Percentiles rank a stretch among this genome's conserved stretches.
Evolutionary conservation across 2,329 filamentous ascomycete species (phyloP).

Genomic region (Talaromyces marneffei): DNA sequence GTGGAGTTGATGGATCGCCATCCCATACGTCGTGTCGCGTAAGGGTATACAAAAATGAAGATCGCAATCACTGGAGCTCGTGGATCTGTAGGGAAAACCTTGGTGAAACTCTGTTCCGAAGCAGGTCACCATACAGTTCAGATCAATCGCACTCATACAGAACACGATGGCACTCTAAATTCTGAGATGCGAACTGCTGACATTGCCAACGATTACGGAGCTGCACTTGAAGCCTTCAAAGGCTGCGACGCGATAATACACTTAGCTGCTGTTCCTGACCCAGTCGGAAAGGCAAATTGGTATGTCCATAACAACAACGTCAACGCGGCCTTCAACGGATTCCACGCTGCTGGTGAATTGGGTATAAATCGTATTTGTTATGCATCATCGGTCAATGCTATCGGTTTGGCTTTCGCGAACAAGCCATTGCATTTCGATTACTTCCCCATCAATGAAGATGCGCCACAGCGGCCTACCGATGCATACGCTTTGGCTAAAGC

Average conservation of each 20-base stretch:
- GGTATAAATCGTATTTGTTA: constrained; percentile 34
- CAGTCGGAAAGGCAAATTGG: constrained; percentile 28
- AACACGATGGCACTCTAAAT: constrained; percentile 27
- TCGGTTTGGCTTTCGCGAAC: constrained; percentile 35
- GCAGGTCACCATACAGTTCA: constrained; percentile 31
- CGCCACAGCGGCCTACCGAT: constrained; percentile 29
- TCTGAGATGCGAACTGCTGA: constrained; percentile 32
- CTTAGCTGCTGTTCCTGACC: constrained; percentile 34
- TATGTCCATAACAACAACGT: constrained; percentile 36
- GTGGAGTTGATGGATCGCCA: not conserved
- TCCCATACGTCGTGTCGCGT: not conserved
- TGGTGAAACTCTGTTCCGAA: constrained; percentile 28
- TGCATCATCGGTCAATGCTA: constrained; percentile 35
- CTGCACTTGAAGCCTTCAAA: constrained; percentile 26
- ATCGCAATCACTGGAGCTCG: constrained; percentile 39
- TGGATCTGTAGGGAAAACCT: constrained; percentile 27
- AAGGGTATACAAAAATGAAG: constrained; percentile 24
- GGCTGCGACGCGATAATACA: constrained; percentile 37
- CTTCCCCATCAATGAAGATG: constrained; percentile 36
- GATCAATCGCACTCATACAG: constrained; percentile 28
- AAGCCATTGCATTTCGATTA: constrained; percentile 32
- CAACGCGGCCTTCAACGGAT: constrained; percentile 35
- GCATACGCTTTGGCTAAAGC: constrained; percentile 34
- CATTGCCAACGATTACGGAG: constrained; percentile 29
- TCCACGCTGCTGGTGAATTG: constrained; percentile 31